Evolutionary conservation across 2,329 filamentous ascomycete genomes (phyloP), one percentile per base, ranked within the genome.

Genomic region (Ceratocystis destructans): DNA sequence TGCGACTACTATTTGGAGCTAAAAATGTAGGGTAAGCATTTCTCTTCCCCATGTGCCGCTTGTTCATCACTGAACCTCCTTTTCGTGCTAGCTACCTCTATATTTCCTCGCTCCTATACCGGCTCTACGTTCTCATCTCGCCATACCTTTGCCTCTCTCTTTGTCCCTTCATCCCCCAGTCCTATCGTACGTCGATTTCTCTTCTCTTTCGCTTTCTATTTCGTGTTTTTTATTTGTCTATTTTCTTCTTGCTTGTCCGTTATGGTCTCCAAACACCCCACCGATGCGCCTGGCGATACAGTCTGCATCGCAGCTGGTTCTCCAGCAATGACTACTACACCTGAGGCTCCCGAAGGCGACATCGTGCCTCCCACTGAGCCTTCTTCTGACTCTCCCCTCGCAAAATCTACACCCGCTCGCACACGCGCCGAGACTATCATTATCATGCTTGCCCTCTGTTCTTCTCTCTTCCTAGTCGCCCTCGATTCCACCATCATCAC

Each of bases 401-500:
- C 22, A 12, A 41, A 41, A 4, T 41, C 37, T 10, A 10, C 41
- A 20, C 2, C 46, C 12, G 0, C 70, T 22, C 73, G 77, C 62
- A 78, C 76, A 6, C 73, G 71, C 50, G 67, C 76, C 12, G 70
- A 79, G 71, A 78, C 75, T 6, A 68, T 73, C 61, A 72, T 79
- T 62, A 71, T 79, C 71, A 75, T 79, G 70, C 71, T 75, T 2
- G 76, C 77, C 10, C 72, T 79, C n/a, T 76, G 76, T 63, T 71
- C 77, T 44, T 73, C 76, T 1, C 74, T 83, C 20, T 82, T 83
- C 72, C 76, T 83, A 44, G 80, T 81, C 1, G 81, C 81, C 0
- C 76, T 83, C 64, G 81, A 83, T 71, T 76, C 79, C 64, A 87
- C 84, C 37, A 86, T 88, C 72, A 78, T 89, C 70, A 81, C 86